Percentiles rank a stretch among this genome's conserved stretches.
phyloP scores from a whole-genome alignment of 2,329 filamentous ascomycete genomes.

The Phyllosticta ampelicida region DNA sequence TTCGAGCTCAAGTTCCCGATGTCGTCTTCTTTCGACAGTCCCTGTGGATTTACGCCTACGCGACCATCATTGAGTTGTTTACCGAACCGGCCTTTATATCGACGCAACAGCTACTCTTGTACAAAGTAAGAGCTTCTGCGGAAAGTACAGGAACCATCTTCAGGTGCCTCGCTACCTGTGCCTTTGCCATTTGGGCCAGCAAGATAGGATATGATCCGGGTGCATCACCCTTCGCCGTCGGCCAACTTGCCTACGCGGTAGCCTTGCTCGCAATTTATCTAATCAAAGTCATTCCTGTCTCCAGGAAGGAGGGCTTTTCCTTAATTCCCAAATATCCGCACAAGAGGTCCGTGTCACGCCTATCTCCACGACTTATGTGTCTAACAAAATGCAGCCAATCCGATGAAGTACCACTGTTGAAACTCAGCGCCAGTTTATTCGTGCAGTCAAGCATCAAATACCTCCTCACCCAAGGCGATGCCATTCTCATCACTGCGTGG shows the following conservation, averaged over 20 bases:
- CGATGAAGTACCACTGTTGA: slow-evolving; percentile 43
- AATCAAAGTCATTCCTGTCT: slow-evolving; percentile 47
- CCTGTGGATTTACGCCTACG: slow-evolving; percentile 44
- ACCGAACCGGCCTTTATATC: slow-evolving; percentile 85
- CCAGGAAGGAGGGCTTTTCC: slow-evolving; percentile 54
- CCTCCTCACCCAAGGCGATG: slow-evolving; percentile 86
- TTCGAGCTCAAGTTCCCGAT: slow-evolving; percentile 39
- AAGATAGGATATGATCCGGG: slow-evolving; percentile 47
- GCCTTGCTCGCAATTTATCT: slow-evolving; percentile 61
- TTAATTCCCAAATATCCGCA: slow-evolving; percentile 43
- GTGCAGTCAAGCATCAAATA: slow-evolving; percentile 86
- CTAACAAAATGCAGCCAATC: neutral
- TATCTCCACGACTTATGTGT: neutral
- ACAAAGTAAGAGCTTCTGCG: slow-evolving; percentile 67
- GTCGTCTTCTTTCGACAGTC: slow-evolving; percentile 55
- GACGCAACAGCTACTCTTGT: slow-evolving; percentile 69
- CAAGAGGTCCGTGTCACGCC: slow-evolving; percentile 28
- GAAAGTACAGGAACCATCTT: slow-evolving; percentile 73
- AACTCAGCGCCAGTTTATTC: slow-evolving; percentile 71
- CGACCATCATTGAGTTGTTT: slow-evolving; percentile 61
- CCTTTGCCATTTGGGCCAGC: slow-evolving; percentile 54
- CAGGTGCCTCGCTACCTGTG: slow-evolving; percentile 67
- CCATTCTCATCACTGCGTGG: slow-evolving; percentile 70
- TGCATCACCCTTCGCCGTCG: slow-evolving; percentile 78
- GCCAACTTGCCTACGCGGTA: slow-evolving; percentile 67